A percentile compares a stretch with the other conserved stretches of the same genome.
phyloP scores from a whole-genome alignment of 345 rosid genomes.

The Euphorbia peplus region DNA sequence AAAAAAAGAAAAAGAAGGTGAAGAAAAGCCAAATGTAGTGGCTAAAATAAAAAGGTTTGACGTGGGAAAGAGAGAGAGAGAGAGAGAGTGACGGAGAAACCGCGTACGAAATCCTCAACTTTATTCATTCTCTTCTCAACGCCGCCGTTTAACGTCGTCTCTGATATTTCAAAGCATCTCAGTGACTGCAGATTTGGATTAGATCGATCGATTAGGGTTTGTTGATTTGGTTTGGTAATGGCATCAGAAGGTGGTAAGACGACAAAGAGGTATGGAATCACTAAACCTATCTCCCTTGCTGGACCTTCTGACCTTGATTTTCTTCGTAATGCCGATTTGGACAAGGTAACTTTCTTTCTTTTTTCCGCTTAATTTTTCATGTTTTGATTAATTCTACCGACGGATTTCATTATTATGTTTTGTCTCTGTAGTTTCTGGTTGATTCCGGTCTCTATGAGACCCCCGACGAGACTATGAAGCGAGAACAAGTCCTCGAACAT shows the following conservation, averaged over 20 bases:
- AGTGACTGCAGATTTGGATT: no score
- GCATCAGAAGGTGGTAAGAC: conserved; percentile 11
- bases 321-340: conserved; percentile 23
- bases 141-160: background rate
- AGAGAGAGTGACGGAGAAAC: conserved; percentile 3
- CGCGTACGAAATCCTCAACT: background rate
- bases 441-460: conserved; percentile 29
- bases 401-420: background rate
- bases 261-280: conserved; percentile 23
- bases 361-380: background rate
- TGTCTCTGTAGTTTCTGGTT: conserved; percentile 19
- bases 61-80: background rate
- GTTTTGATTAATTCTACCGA: conserved; percentile 1
- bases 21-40: background rate
- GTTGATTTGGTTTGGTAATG: background rate
- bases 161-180: background rate
- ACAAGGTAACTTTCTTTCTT: conserved; percentile 7
- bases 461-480: conserved; percentile 21
- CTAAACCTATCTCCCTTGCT: conserved; percentile 18
- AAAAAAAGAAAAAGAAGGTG: background rate
- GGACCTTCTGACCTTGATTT: conserved; percentile 29
- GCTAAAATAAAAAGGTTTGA: background rate
- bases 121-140: background rate
- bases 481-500: conserved; percentile 25
- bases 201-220: no score